Percentiles rank a stretch among this genome's conserved stretches.
Evolutionary conservation across 495 filamentous ascomycete species (phyloP).

Genomic region (Annulohypoxylon stygium): DNA sequence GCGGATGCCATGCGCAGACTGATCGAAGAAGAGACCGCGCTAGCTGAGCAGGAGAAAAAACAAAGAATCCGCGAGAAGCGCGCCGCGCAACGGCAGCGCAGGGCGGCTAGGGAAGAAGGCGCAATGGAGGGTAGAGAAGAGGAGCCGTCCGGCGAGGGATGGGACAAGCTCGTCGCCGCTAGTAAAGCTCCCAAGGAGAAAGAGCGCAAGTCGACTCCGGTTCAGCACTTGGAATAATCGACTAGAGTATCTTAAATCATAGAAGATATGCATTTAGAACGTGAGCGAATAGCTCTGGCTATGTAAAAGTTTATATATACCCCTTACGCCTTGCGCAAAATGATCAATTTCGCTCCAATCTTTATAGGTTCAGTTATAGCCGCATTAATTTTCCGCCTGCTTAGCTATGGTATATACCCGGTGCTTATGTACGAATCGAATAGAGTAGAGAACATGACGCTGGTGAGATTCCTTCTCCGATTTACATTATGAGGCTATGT

Average conservation of each 20-base stretch:
- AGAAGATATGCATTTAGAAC: background rate
- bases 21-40: slow-evolving; percentile 59
- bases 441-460: background rate
- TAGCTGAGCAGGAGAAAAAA: slow-evolving; percentile 58
- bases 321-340: slow-evolving; percentile 7
- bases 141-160: slow-evolving; percentile 30
- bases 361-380: background rate
- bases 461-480: background rate
- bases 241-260: background rate
- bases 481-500: background rate
- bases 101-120: slow-evolving; percentile 23
- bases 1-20: slow-evolving; percentile 63
- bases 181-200: background rate
- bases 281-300: slow-evolving; percentile 7
- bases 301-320: slow-evolving; percentile 6
- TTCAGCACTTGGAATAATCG: background rate
- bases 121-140: slow-evolving; percentile 10
- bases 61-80: slow-evolving; percentile 28
- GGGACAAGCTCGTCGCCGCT: slow-evolving; percentile 33
- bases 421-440: background rate
- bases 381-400: background rate
- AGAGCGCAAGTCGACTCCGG: background rate
- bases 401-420: background rate
- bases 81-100: slow-evolving; percentile 27
- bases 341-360: background rate